phyloP scores from a whole-genome alignment of 306 rosid species.

The Castanea crenata region DNA sequence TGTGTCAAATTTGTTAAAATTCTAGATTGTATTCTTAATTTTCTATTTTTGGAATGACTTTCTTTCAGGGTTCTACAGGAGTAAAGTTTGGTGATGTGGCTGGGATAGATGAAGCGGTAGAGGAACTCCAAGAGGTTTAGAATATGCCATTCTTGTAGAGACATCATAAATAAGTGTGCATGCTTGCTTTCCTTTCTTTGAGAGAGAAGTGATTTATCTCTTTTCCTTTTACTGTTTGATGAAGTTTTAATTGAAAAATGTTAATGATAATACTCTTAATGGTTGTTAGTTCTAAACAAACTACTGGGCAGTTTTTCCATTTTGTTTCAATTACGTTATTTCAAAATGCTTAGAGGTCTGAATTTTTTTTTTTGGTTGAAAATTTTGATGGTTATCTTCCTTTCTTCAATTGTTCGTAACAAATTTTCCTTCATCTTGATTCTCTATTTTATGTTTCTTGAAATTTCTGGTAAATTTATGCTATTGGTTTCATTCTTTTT shows the following conservation, averaged over 20 bases:
- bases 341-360: background rate
- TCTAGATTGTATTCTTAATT: conserved; percentile 21
- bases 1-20: conserved; percentile 15
- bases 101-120: conserved; percentile 97
- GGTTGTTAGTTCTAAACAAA: background rate
- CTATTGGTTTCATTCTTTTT: background rate
- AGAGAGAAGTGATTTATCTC: background rate
- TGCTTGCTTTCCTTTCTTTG: background rate
- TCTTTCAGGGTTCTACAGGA: conserved; percentile 91
- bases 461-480: background rate
- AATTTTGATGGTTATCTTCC: conserved; percentile 1
- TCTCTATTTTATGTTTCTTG: background rate
- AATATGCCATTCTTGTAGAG: background rate
- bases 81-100: conserved; percentile 89
- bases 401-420: background rate
- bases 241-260: background rate
- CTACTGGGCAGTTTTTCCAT: background rate
- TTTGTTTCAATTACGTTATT: conserved; percentile 2
- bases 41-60: conserved; percentile 26
- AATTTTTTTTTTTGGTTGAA: background rate
- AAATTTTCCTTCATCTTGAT: background rate
- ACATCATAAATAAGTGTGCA: background rate
- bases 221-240: background rate
- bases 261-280: conserved; percentile 3
- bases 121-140: conserved; percentile 93